Conservation (phyloP, 495 filamentous ascomycete species). For the Penicillium angulare region DNA sequence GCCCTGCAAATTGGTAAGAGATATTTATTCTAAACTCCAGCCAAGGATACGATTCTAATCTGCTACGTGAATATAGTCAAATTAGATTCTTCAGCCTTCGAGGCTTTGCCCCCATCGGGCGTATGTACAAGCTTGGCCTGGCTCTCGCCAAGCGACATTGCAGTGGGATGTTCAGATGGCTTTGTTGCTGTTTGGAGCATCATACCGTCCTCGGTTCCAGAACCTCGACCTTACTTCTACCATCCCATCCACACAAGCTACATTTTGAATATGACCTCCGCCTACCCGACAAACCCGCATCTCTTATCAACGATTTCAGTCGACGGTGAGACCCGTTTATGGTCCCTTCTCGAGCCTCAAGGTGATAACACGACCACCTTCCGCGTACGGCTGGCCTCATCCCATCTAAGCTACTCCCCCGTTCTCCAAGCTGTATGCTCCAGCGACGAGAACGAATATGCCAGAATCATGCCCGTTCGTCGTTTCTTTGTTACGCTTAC, state of each 20-base stretch:
- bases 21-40: too few relatives aligned
- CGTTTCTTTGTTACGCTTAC: constrained; percentile 54
- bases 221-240: constrained; percentile 53
- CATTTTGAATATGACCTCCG: constrained; percentile 54
- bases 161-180: constrained; percentile 63
- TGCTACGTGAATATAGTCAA: constrained; percentile 34
- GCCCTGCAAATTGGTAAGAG: constrained; percentile 38
- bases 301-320: constrained; percentile 54
- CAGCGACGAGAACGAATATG: constrained; percentile 58
- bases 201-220: constrained; percentile 22
- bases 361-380: constrained; percentile 48
- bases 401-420: constrained; percentile 56
- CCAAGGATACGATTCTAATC: not conserved
- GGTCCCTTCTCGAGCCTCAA: constrained; percentile 50
- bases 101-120: constrained; percentile 45
- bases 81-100: constrained; percentile 52
- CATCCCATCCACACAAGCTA: constrained; percentile 58
- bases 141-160: constrained; percentile 59
- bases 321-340: constrained; percentile 58
- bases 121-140: constrained; percentile 61
- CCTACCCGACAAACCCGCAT: constrained; percentile 59
- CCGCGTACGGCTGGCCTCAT: constrained; percentile 51
- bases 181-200: constrained; percentile 59
- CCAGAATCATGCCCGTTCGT: constrained; percentile 51
- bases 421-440: constrained; percentile 51